phyloP scores from a whole-genome alignment of 2,329 filamentous ascomycete genomes.

The Colletotrichum tropicicola region DNA sequence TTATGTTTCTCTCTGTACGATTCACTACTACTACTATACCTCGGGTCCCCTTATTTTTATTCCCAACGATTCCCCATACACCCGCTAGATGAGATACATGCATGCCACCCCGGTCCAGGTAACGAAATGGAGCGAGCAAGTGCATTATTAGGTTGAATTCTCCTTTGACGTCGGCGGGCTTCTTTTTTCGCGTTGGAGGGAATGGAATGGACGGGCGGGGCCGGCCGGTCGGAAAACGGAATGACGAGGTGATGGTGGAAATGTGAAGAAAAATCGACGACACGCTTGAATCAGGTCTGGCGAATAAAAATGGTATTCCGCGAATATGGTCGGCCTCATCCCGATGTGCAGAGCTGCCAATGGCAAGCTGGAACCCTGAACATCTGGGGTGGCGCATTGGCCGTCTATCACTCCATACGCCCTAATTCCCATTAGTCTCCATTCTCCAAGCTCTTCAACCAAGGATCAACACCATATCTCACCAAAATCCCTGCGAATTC shows the following conservation, averaged over 20 bases:
- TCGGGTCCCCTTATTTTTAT: slow-evolving; percentile 19
- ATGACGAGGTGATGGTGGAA: slow-evolving; percentile 19
- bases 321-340: background rate
- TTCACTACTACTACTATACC: slow-evolving; percentile 24
- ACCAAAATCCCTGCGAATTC: too few species aligned
- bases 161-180: background rate
- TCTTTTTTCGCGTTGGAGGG: background rate
- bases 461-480: too few species aligned
- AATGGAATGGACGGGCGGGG: slow-evolving; percentile 1
- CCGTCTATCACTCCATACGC: too few species aligned
- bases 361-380: too few species aligned
- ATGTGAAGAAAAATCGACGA: slow-evolving; percentile 14
- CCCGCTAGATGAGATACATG: slow-evolving; percentile 19
- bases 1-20: slow-evolving; percentile 19
- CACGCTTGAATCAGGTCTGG: slow-evolving; percentile 9
- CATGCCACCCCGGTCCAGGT: slow-evolving; percentile 4
- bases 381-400: too few species aligned
- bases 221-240: background rate
- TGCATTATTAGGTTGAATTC: slow-evolving; percentile 12
- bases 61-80: slow-evolving; percentile 25
- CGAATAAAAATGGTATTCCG: slow-evolving; percentile 2
- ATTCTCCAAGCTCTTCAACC: too few species aligned
- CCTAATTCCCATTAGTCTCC: too few species aligned
- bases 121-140: slow-evolving; percentile 17
- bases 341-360: too few species aligned